Evolutionary conservation across 2,329 filamentous ascomycete species (phyloP).

Genomic region (Zasmidium cellare): DNA sequence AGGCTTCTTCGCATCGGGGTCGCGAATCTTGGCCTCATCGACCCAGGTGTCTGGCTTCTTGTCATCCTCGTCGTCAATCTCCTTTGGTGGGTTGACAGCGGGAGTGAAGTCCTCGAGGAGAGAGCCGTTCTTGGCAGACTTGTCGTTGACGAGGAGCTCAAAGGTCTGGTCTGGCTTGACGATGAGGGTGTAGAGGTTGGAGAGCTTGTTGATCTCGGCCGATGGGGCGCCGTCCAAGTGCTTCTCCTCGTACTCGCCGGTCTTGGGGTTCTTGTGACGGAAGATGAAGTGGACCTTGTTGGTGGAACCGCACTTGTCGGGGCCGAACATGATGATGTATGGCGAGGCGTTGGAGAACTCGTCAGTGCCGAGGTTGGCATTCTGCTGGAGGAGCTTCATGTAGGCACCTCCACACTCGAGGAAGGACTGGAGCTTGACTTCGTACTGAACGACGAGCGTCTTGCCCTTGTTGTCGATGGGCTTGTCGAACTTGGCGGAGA

Average conservation of each 20-base stretch:
- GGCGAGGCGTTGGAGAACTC: slow-evolving; percentile 98
- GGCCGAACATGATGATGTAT: slow-evolving; percentile 99
- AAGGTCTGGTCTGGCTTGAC: slow-evolving; percentile 96
- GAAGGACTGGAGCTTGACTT: slow-evolving; percentile 97
- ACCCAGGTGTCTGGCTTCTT: slow-evolving; percentile 95
- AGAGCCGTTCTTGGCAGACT: slow-evolving; percentile 82
- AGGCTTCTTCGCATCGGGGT: slow-evolving; percentile 92
- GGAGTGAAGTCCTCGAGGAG: slow-evolving; percentile 93
- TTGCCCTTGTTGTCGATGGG: slow-evolving; percentile 97
- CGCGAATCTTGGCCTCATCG: slow-evolving; percentile 84
- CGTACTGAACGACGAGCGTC: slow-evolving; percentile 95
- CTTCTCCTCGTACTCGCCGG: slow-evolving; percentile 99
- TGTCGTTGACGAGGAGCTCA: slow-evolving; percentile 87
- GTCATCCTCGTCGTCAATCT: slow-evolving; percentile 94
- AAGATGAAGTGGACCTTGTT: slow-evolving; percentile 99
- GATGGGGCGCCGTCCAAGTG: slow-evolving; percentile 82
- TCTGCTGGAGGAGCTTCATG: slow-evolving; percentile 97
- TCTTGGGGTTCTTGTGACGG: slow-evolving; percentile 99
- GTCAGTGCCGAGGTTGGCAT: slow-evolving; percentile 92
- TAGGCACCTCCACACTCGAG: slow-evolving; percentile 98
- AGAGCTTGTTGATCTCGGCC: slow-evolving; percentile 86
- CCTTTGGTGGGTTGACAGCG: slow-evolving; percentile 87
- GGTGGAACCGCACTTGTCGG: slow-evolving; percentile 97
- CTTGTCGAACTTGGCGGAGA: slow-evolving; percentile 97
- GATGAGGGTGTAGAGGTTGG: slow-evolving; percentile 93